phyloP scores from a whole-genome alignment of 208 protist species.

The Crithidia expoeki region DNA sequence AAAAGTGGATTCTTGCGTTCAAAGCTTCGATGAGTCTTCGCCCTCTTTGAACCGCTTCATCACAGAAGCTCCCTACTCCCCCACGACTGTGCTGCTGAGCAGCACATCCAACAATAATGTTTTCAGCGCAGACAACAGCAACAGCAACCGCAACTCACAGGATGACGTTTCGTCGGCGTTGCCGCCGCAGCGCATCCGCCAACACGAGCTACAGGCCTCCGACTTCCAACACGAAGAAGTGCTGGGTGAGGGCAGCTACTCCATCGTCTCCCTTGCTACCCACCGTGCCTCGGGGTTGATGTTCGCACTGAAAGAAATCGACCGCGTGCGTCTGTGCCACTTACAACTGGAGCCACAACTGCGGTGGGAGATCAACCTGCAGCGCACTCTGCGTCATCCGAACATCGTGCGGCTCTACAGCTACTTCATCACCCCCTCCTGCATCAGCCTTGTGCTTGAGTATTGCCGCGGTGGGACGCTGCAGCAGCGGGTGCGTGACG shows the following conservation, averaged over 20 bases:
- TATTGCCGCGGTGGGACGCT: conserved; percentile 75
- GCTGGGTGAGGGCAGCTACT: conserved; percentile 77
- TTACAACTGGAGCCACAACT: conserved; percentile 57
- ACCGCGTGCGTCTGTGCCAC: conserved; percentile 37
- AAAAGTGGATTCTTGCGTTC: too few relatives aligned
- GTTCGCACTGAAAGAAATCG: conserved; percentile 83
- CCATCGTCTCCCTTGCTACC: conserved; percentile 66
- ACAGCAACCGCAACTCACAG: not conserved
- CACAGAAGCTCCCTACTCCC: not conserved
- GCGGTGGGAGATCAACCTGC: conserved; percentile 83
- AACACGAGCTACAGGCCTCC: conserved; percentile 56
- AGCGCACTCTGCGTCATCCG: conserved; percentile 77
- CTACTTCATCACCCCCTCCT: conserved; percentile 66
- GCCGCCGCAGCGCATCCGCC: conserved; percentile 33
- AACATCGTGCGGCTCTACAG: conserved; percentile 85
- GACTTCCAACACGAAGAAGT: conserved; percentile 70
- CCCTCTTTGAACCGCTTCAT: not conserved
- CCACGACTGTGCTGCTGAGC: not conserved
- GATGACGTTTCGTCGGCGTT: not conserved
- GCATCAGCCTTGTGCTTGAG: conserved; percentile 73
- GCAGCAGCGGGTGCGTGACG: conserved; percentile 39
- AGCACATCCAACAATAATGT: not conserved
- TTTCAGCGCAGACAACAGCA: not conserved
- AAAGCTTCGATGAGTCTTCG: not conserved
- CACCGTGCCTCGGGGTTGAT: conserved; percentile 57